Evolutionary conservation across 805 yeast species (phyloP).

Genomic region (Pichia phayaonensis): DNA sequence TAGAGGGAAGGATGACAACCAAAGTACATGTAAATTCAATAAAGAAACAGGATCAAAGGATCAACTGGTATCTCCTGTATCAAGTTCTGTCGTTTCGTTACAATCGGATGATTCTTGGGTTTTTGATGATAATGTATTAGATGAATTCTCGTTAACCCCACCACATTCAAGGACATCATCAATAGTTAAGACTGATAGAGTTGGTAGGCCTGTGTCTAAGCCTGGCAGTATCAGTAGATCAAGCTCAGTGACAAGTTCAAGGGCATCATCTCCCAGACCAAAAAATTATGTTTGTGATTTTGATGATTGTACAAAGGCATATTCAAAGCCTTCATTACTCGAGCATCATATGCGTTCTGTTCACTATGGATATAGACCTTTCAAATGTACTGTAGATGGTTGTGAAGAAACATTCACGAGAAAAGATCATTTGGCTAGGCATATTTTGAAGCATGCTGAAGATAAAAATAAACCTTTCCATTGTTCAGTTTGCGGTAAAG

Average conservation of each 20-base stretch:
- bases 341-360: conserved; percentile 68
- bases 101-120: neutral
- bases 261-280: conserved; percentile 39
- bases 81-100: neutral
- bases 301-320: conserved; percentile 66
- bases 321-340: conserved; percentile 71
- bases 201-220: neutral
- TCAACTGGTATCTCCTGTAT: neutral
- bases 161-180: conserved; percentile 1
- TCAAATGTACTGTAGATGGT: conserved; percentile 42
- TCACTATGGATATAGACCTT: conserved; percentile 78
- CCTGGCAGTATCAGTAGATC: neutral
- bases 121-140: neutral
- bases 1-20: neutral
- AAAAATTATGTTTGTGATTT: conserved; percentile 59
- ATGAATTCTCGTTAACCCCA: neutral
- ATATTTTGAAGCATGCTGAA: conserved; percentile 51
- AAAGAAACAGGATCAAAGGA: neutral
- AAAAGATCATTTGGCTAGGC: conserved; percentile 76
- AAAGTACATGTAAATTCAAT: neutral
- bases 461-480: conserved; percentile 56
- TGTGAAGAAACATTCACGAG: conserved; percentile 66
- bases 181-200: neutral
- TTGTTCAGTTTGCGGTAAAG: conserved; percentile 74
- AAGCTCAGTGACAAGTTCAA: conserved; percentile 13